A percentile compares a stretch with the other conserved stretches of the same genome.
Evolutionary conservation across 257 asterid species (phyloP).

Genomic region (Ophiorrhiza pumila): DNA sequence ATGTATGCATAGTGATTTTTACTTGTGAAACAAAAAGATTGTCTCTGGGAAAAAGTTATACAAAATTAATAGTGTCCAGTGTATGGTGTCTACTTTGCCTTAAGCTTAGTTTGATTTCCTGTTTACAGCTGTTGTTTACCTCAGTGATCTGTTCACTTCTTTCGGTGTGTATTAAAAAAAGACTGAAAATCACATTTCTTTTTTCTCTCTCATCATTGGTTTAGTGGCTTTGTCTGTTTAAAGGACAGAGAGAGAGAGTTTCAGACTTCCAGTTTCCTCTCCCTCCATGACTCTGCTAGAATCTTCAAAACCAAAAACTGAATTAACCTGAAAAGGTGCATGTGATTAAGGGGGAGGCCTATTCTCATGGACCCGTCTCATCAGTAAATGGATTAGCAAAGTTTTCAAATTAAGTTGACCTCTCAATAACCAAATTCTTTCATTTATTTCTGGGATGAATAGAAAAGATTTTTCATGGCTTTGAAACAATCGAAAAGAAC

Average conservation of each 20-base stretch:
- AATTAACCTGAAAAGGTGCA: constrained; percentile 13
- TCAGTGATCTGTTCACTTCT: constrained; percentile 6
- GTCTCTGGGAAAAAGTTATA: background rate
- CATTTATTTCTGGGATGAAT: background rate
- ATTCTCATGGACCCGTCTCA: constrained; percentile 4
- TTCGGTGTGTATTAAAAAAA: constrained; percentile 22
- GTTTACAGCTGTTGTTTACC: constrained; percentile 20
- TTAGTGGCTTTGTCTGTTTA: constrained; percentile 20
- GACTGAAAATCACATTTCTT: constrained; percentile 10
- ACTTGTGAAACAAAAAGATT: constrained; percentile 25
- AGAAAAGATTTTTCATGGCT: background rate
- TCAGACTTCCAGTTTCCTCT: constrained; percentile 9
- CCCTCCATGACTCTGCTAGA: constrained; percentile 5
- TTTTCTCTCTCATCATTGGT: constrained; percentile 4
- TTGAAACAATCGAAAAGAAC: background rate
- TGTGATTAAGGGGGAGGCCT: constrained; percentile 17
- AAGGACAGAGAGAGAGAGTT: constrained; percentile 9
- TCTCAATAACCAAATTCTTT: background rate
- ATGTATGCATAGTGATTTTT: background rate
- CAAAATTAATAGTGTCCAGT: constrained; percentile 1
- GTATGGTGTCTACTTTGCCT: background rate
- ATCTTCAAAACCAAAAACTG: constrained; percentile 9
- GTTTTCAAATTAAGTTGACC: no score
- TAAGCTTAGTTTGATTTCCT: background rate
- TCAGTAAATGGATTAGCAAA: no score